Evolutionary conservation across 352 stramenopile genomes (phyloP), one percentile per base, ranked within the genome.

Genomic region (Phytopythium aichiense): DNA sequence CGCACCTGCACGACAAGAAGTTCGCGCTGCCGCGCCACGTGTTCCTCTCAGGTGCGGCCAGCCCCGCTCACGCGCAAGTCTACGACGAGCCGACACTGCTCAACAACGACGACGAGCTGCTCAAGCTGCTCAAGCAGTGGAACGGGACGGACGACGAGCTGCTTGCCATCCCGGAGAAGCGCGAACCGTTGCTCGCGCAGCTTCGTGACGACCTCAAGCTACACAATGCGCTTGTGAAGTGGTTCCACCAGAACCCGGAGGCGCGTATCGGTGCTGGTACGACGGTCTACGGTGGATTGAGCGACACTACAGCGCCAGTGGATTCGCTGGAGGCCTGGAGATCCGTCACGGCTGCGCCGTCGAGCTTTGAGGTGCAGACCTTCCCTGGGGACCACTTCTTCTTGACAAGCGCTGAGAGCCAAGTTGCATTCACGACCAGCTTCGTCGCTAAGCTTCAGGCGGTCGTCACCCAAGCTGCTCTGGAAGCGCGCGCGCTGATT

Each of bases 311-410:
- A 1, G 73, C 74, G 48, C 66, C 76, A 0, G 53, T 73, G 35
- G 59, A 73, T 11, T 73, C 69, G 22, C 61, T 92, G 31, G 20
- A 58, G 0, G 52, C 63, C 42, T 92, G 80, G 80, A 61, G 73
- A 33, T 31, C 60, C 1, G 52, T 84, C 20, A 66, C 60, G 28
- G 55, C 37, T 5, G 13, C 25, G 4, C 2, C 35, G 35, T 40
- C 55, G 50, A 25, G 38, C 16, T 72, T 81, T 35, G 64, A 78
- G 16, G 64, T 89, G 0, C 61, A 81, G 56, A 61, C 77, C 20
- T 88, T 92, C 49, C 7, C 66, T 2, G 83, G 83, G 8, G 77
- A 75, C 58, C 83, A 90, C 67, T 90, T 89, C 58, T 92, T 74
- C 58, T 52, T 91, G 13, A 82, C 73, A 33, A 76, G 65, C 63